Evolutionary conservation across 257 asterid genomes (phyloP), one percentile per base, ranked within the genome.

Genomic region (Datura wrightii): DNA sequence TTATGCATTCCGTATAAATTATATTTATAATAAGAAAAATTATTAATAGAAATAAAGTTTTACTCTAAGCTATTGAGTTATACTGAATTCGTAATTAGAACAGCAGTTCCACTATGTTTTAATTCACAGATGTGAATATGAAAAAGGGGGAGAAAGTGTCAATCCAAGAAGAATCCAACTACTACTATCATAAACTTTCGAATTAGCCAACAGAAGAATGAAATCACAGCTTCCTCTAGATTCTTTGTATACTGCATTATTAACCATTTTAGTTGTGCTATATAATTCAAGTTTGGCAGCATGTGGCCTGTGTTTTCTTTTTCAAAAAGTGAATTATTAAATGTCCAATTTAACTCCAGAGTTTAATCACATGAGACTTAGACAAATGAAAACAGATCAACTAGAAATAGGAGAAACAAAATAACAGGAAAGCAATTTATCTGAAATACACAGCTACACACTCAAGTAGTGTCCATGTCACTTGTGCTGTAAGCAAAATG

Each of bases 31-130:
- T 50, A 50, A 46, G 52, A 6, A 7, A 46, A 46, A 6, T 50
- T 6, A 8, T 48, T 59, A 11, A 63, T 10, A 1, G 13, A 34
- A 11, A 65, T 24, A 62, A 62, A 62, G 2, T 24, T 10, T 62
- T 62, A 3, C 0, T 4, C 0, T 3, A 54, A 5, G 1, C 0
- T 15, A 54, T 54, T 54, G 8, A 2, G 5, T 11, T 6, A 7
- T 63, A 10, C 31, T 13, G 0, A 31, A 31, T 10, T 4, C 3
- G 10, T 65, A 34, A 63, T 1, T 6, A 10, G 10, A 63, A 63
- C 4, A 24, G 8, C 31, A 31, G 16, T 18, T 63, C 0, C n/a
- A 3, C 18, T 7, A 2, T 52, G 2, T 13, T 37, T 67, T 39
- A 31, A 67, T 39, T 3, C 14, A 66, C 6, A 11, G 5, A 37